Evolutionary conservation across 352 stramenopile species (phyloP).

Genomic region (Detonula confervacea): DNA sequence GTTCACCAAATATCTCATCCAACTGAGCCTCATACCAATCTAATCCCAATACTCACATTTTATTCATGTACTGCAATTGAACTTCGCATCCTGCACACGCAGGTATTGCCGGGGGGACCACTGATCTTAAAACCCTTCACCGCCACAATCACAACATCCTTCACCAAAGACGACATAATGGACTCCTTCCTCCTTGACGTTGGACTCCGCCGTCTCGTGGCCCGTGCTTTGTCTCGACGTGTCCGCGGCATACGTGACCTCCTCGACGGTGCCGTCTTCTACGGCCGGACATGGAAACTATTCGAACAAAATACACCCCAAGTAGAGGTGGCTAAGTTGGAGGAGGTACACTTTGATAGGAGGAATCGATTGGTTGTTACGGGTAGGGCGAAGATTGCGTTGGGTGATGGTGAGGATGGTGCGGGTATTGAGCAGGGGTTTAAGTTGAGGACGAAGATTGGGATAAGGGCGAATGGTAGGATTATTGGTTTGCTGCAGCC

Average conservation of each 20-base stretch:
- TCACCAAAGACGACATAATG: slow-evolving; percentile 81
- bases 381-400: slow-evolving; percentile 68
- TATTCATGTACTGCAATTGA: slow-evolving; percentile 2
- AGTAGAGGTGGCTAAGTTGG: slow-evolving; percentile 78
- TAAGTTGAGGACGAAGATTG: slow-evolving; percentile 83
- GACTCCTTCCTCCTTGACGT: slow-evolving; percentile 75
- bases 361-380: slow-evolving; percentile 80
- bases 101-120: slow-evolving; percentile 74
- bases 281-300: slow-evolving; percentile 79
- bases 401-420: too few relatives aligned
- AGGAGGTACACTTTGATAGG: slow-evolving; percentile 80
- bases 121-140: slow-evolving; percentile 83
- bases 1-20: too few relatives aligned
- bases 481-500: slow-evolving; percentile 64
- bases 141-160: slow-evolving; percentile 72
- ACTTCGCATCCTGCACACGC: slow-evolving; percentile 10
- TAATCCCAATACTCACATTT: slow-evolving; percentile 6
- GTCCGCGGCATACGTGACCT: slow-evolving; percentile 76
- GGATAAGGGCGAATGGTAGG: slow-evolving; percentile 68
- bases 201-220: slow-evolving; percentile 72
- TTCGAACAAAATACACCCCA: slow-evolving; percentile 67
- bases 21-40: too few relatives aligned
- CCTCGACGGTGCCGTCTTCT: slow-evolving; percentile 81
- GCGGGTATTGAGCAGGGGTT: slow-evolving; percentile 84
- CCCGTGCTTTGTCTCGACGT: slow-evolving; percentile 64